Base-by-base conservation (phyloP, 2,329 filamentous ascomycete species). In the Alternaria postmessia region DNA sequence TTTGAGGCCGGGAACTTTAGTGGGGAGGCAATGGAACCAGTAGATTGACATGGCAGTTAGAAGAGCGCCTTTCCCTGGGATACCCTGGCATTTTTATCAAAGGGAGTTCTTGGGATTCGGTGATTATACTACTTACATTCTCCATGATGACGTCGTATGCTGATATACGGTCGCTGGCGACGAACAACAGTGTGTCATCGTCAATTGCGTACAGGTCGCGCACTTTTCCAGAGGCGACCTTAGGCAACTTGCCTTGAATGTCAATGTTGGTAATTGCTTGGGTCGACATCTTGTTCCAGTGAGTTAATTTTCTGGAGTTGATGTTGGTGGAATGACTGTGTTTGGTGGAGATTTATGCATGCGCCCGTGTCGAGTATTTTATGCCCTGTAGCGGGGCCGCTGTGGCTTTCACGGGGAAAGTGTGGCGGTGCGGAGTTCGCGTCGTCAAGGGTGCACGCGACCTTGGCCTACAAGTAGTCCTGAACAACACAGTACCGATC, bases 91-190 rank as follows among this genome's bases (percentile, higher is more conserved):
- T 39, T 58, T 54, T n/a, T 54, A 36, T 39, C n/a, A 46, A 24
- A 7, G 20, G 22, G 24, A 5, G 4, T 16, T 24, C 6, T 24
- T 22, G 39, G 6, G 1, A 3, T n/a, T 18, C 11, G 6, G 16
- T 22, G n/a, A n/a, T 16, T 24, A 6, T 49, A 7, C n/a, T 5
- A 71, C 79, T 73, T 77, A 89, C 88, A 80, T 95, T 97, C 71
- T 87, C 82, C 85, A 96, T 89, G 70, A 96, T 88, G 70, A 96
- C 93, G 85, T 98, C 94, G 83, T 94, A 98, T 57, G 95, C 95
- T 24, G 93, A 97, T 78, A 97, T 95, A 68, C 95, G 90, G 81
- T 97, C 94, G 14, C 92, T 91, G 24, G 92, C 90, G 56, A 94
- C 88, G 75, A 97, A 94, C 57, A 96, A 89, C 5, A 96, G 86